Conservation (phyloP, 495 filamentous ascomycete species). For the Hyaloscypha hepaticicola region DNA sequence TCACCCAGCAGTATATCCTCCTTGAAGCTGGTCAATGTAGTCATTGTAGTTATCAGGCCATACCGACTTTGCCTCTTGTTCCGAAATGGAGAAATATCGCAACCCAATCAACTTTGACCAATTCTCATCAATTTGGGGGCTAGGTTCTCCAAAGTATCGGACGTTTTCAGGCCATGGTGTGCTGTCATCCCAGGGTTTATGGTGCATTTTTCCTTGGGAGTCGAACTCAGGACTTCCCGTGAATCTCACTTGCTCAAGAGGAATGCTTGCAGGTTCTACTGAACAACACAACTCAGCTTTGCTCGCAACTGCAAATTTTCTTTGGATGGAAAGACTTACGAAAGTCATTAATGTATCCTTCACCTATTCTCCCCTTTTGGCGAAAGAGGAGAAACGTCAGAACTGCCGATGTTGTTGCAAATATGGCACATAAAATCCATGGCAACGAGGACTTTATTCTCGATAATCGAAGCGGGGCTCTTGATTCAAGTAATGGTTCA, state of each 20-base stretch:
- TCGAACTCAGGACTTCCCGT: conserved; percentile 11
- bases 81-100: conserved; percentile 25
- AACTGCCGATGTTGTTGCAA: not conserved
- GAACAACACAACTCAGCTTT: not conserved
- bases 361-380: not conserved
- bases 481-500: conserved; percentile 11
- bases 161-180: conserved; percentile 14
- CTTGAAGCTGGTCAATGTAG: conserved; percentile 15
- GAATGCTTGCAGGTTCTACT: conserved; percentile 18
- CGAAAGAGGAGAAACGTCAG: conserved; percentile 4
- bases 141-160: conserved; percentile 17
- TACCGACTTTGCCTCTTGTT: conserved; percentile 19
- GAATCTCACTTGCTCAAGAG: conserved; percentile 14
- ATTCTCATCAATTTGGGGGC: conserved; percentile 14
- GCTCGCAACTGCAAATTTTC: not conserved
- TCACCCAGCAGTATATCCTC: conserved; percentile 17
- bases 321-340: not conserved
- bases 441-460: not conserved
- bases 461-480: not conserved
- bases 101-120: conserved; percentile 17
- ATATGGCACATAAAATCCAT: conserved; percentile 3
- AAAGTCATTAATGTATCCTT: conserved; percentile 10
- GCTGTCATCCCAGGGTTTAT: conserved; percentile 4
- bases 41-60: conserved; percentile 14
- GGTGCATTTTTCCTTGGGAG: conserved; percentile 1